These are phyloP conservation scores for Mentha longifolia DNA, from an alignment of 257 asterid species.

Conservation along the genomic window DNA sequence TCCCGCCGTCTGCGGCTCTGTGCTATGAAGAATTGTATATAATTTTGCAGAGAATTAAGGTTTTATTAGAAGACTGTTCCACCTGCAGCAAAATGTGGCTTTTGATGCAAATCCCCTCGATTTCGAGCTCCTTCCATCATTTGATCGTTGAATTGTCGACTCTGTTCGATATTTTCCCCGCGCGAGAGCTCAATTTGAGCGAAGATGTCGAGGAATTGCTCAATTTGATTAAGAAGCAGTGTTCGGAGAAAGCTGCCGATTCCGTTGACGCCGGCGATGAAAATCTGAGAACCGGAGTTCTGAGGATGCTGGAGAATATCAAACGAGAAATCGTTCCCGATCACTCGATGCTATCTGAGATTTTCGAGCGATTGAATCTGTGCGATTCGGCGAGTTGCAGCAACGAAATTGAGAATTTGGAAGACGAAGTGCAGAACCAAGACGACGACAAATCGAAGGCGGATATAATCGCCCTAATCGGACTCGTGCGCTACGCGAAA, in stretches of 20 bases:
- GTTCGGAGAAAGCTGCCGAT: conserved; percentile 47
- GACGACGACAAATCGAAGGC: conserved; percentile 61
- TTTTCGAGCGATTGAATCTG: conserved; percentile 59
- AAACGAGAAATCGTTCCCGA: conserved; percentile 73
- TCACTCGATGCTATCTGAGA: conserved; percentile 44
- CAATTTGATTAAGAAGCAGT: conserved; percentile 67
- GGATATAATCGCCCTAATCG: conserved; percentile 63
- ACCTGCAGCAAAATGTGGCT: conserved; percentile 78
- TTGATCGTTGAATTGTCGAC: conserved; percentile 67
- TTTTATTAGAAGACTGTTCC: conserved; percentile 60
- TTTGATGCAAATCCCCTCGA: conserved; percentile 59
- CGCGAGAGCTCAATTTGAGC: conserved; percentile 55
- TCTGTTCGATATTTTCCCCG: conserved; percentile 77
- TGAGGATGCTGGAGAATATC: conserved; percentile 65
- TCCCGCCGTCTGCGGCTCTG: conserved; percentile 69
- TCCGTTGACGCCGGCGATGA: conserved; percentile 46
- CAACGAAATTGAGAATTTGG: conserved; percentile 72
- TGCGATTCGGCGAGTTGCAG: conserved; percentile 63
- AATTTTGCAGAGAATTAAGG: conserved; percentile 66
- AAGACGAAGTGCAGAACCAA: conserved; percentile 69
- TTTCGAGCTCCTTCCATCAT: conserved; percentile 59
- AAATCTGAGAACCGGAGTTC: conserved; percentile 53
- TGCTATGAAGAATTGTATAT: conserved; percentile 85
- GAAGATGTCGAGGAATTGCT: conserved; percentile 71
- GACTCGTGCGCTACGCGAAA: conserved; percentile 84